Conservation (phyloP, 441 rosid genomes). For the Brassica hybrid region DNA sequence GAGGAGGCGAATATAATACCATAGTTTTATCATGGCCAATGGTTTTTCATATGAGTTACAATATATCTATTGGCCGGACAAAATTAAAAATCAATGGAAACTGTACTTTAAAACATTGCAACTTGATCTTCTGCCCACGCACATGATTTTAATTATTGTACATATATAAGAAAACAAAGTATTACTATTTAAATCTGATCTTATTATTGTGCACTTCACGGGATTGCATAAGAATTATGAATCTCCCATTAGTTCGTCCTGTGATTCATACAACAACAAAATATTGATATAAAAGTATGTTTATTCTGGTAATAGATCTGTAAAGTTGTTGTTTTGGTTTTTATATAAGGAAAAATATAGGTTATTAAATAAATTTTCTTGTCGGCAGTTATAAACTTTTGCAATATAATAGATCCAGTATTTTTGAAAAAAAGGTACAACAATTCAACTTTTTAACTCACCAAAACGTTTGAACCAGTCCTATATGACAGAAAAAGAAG, state of each 20-base stretch:
- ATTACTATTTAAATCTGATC: neutral
- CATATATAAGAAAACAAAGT: slow-evolving; percentile 28
- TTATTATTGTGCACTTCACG: slow-evolving; percentile 43
- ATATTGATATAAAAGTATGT: slow-evolving; percentile 2
- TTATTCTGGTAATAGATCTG: neutral
- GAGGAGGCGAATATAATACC: neutral
- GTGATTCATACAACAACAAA: slow-evolving; percentile 32
- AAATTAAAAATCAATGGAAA: slow-evolving; percentile 1
- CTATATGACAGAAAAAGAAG: neutral
- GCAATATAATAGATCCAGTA: neutral
- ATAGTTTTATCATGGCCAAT: neutral
- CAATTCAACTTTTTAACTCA: neutral
- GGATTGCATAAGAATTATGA: slow-evolving; percentile 39
- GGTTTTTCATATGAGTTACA: neutral
- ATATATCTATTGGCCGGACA: neutral
- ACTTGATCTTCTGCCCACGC: slow-evolving; percentile 29
- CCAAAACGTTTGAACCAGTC: neutral
- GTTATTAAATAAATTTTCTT: neutral
- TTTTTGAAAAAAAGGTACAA: neutral
- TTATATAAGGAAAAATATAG: neutral
- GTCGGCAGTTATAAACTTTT: slow-evolving; percentile 3
- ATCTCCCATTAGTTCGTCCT: slow-evolving; percentile 33
- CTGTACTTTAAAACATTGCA: slow-evolving; percentile 9
- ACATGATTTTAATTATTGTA: slow-evolving; percentile 28
- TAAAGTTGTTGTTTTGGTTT: neutral